These are phyloP conservation scores for Ambrosia hybrid DNA, from an alignment of 140 eudicot species.

Conservation along the genomic window DNA sequence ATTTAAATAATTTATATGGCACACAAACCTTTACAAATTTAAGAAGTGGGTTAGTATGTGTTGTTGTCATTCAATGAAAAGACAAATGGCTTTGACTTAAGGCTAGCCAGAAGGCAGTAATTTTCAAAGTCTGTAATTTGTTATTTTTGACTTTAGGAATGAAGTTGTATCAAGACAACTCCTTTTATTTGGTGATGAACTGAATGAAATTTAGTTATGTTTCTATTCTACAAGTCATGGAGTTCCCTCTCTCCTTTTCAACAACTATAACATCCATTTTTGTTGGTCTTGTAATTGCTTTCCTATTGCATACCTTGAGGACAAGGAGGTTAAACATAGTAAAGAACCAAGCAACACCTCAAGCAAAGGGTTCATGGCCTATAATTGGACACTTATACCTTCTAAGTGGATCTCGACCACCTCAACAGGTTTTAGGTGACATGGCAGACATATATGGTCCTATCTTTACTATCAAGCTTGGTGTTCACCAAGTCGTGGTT, in stretches of 20 bases:
- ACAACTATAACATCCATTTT: neutral
- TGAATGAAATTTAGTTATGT: too few relatives aligned
- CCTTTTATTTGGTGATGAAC: too few relatives aligned
- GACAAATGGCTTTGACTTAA: too few relatives aligned
- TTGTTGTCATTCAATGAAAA: too few relatives aligned
- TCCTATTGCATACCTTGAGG: neutral
- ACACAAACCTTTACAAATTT: too few relatives aligned
- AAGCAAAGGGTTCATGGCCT: slow-evolving; percentile 41
- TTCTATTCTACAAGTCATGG: slow-evolving; percentile 22
- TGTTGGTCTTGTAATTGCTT: slow-evolving; percentile 1
- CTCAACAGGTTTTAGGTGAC: slow-evolving; percentile 24
- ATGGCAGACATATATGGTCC: slow-evolving; percentile 35
- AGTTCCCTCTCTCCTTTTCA: slow-evolving; percentile 8
- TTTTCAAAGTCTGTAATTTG: too few relatives aligned
- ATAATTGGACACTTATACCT: slow-evolving; percentile 41
- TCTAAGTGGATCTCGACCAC: slow-evolving; percentile 13
- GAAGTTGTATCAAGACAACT: too few relatives aligned
- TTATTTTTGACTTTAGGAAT: too few relatives aligned
- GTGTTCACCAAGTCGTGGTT: slow-evolving; percentile 25
- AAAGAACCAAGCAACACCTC: slow-evolving; percentile 23
- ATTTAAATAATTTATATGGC: too few relatives aligned
- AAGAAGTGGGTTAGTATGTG: too few relatives aligned
- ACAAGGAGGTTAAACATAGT: neutral
- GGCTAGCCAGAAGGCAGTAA: too few relatives aligned
- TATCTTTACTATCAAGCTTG: slow-evolving; percentile 40